Evolutionary conservation across 805 yeast genomes (phyloP).

Genomic region (Wickerhamomyces sydowiorum): DNA sequence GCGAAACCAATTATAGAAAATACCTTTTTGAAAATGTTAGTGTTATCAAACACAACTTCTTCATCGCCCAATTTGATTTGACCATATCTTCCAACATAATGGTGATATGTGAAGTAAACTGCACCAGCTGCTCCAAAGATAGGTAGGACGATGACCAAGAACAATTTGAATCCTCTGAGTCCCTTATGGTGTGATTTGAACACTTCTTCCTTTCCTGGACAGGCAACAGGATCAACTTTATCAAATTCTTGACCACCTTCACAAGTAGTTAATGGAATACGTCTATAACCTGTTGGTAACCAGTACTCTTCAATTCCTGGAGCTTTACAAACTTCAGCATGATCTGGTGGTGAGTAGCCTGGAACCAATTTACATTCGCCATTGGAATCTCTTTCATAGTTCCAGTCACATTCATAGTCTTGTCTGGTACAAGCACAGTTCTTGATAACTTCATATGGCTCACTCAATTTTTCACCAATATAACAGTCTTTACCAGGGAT

Average conservation of each 20-base stretch:
- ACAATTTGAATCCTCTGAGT: slow-evolving; percentile 47
- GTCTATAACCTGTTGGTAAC: slow-evolving; percentile 90
- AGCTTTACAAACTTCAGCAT: slow-evolving; percentile 52
- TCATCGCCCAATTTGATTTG: slow-evolving; percentile 81
- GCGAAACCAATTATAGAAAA: slow-evolving; percentile 25
- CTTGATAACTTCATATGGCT: slow-evolving; percentile 49
- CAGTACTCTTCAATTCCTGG: slow-evolving; percentile 61
- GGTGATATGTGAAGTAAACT: slow-evolving; percentile 72
- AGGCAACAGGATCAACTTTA: slow-evolving; percentile 56
- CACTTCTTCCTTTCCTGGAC: slow-evolving; percentile 81
- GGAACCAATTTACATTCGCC: slow-evolving; percentile 83
- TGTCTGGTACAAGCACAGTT: slow-evolving; percentile 82
- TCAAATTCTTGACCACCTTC: slow-evolving; percentile 73
- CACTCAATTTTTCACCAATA: slow-evolving; percentile 52
- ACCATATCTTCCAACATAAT: slow-evolving; percentile 78
- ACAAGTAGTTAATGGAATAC: slow-evolving; percentile 81
- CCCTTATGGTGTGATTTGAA: slow-evolving; percentile 49
- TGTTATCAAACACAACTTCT: slow-evolving; percentile 58
- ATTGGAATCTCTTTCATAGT: slow-evolving; percentile 61
- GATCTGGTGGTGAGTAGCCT: slow-evolving; percentile 66
- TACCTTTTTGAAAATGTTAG: slow-evolving; percentile 52
- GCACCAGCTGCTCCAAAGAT: slow-evolving; percentile 41
- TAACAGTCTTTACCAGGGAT: slow-evolving; percentile 57
- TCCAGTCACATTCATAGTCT: slow-evolving; percentile 93
- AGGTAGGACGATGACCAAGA: slow-evolving; percentile 53